Percentiles rank a stretch among this genome's conserved stretches.
Conservation (phyloP, 768 basidiomycete genomes). For the Pulveroboletus sp. region DNA sequence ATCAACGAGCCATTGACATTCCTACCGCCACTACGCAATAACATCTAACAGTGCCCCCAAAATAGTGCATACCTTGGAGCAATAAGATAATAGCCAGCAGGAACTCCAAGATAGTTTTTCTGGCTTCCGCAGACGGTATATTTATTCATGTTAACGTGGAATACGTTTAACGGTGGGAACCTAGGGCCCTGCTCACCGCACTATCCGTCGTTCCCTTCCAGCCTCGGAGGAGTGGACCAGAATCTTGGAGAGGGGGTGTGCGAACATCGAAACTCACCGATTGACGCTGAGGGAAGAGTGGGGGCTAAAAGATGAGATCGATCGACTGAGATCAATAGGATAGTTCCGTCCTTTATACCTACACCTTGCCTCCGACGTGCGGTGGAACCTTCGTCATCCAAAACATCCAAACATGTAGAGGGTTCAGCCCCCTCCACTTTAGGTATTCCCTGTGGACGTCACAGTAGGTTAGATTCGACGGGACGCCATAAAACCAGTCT, state of each 20-base stretch:
- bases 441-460: not conserved
- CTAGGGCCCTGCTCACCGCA: slow-evolving; percentile 10
- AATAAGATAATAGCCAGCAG: slow-evolving; percentile 42
- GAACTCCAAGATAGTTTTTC: slow-evolving; percentile 28
- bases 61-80: slow-evolving; percentile 30
- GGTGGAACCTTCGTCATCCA: slow-evolving; percentile 3
- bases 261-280: slow-evolving; percentile 18
- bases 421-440: slow-evolving; percentile 16
- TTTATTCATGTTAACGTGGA: slow-evolving; percentile 28
- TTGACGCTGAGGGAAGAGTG: not conserved
- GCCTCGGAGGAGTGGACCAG: slow-evolving; percentile 10
- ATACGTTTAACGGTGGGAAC: slow-evolving; percentile 22
- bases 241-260: slow-evolving; percentile 15
- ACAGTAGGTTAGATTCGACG: not conserved
- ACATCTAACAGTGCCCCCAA: not conserved
- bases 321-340: not conserved
- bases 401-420: not conserved
- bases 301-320: not conserved
- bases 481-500: not conserved
- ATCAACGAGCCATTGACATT: slow-evolving; percentile 42
- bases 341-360: not conserved
- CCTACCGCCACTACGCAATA: slow-evolving; percentile 17
- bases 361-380: slow-evolving; percentile 18
- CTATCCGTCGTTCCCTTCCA: slow-evolving; percentile 9
- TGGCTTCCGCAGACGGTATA: slow-evolving; percentile 25